Evolutionary conservation across 495 filamentous ascomycete species (phyloP), one percentile per base, ranked within the genome.

Genomic region (Aspergillus saccharolyticus): DNA sequence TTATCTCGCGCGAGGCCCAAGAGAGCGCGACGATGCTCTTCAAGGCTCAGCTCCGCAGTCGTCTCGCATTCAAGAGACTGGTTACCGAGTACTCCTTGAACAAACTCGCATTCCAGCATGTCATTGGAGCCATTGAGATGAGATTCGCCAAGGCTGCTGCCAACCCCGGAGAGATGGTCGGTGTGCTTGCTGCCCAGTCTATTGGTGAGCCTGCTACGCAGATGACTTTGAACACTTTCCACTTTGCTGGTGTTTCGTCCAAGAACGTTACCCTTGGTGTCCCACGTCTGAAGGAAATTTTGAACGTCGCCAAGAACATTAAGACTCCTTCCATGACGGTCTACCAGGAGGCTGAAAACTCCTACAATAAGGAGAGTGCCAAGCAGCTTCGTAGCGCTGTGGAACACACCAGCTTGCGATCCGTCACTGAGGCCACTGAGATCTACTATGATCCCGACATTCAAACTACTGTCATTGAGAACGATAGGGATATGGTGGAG

Each of bases 181-280:
- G 94, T 70, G 95, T 97, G 30, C 81, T 99, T 65, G 94, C 94
- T 54, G 94, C 94, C 12, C 94, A 99, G 74, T 97, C 92, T 22
- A 97, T 99, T 71, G 94, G 94, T 78, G 94, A 99, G 71, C 94
- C 94, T 18, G 94, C 94, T 45, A 99, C 94, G 1, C 94, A 99
- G 76, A 99, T 99, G 94, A 99, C 94, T 0, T 73, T 99, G 48
- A 99, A 99, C 74, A 99, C 94, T 24, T 99, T 99, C 86, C 94
- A 99, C 82, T 97, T 99, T 74, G 91, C 94, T 72, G 94, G 94
- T 95, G 91, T 98, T 44, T 95, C 95, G 1, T 96, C 94, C 20
- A 99, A 99, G 85, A 99, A 97, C 80, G 91, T 97, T 50, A 99
- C 94, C 20, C 88, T 97, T 53, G 94, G 94, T 89, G 94, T 99